A percentile compares a stretch with the other conserved stretches of the same genome.
phyloP scores from a whole-genome alignment of 1,139 yeast genomes.

The Nadsonia starkeyi-henricii region DNA sequence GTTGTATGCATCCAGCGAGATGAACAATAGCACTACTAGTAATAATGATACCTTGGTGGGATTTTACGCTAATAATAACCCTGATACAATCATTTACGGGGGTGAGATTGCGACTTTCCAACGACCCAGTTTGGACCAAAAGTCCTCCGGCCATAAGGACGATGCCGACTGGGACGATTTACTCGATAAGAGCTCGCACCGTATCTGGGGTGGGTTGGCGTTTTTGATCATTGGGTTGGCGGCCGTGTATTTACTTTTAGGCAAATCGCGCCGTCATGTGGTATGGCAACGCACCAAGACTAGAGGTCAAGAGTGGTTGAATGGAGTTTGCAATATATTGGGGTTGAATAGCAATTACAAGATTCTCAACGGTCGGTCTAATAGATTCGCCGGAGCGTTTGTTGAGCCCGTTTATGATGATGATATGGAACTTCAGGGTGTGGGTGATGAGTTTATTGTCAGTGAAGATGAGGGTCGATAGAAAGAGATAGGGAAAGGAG shows the following conservation, averaged over 20 bases:
- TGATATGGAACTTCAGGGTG: neutral
- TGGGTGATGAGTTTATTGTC: neutral
- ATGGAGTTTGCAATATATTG: neutral
- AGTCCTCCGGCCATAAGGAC: conserved; percentile 11
- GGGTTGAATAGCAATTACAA: neutral
- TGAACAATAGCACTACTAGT: conserved; percentile 4
- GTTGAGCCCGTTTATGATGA: neutral
- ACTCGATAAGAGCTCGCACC: conserved; percentile 30
- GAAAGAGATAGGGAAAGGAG: too few species aligned
- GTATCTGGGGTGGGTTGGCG: conserved; percentile 42
- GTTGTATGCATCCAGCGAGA: conserved; percentile 35
- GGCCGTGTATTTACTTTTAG: conserved; percentile 36
- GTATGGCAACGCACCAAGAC: conserved; percentile 13
- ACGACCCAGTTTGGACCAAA: conserved; percentile 2
- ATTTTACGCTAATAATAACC: neutral
- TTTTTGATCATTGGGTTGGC: conserved; percentile 31
- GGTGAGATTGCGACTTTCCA: conserved; percentile 4
- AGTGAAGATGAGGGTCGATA: neutral
- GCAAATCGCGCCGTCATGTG: conserved; percentile 24
- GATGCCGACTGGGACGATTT: conserved; percentile 23
- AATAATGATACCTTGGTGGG: conserved; percentile 6
- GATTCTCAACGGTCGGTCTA: too few species aligned
- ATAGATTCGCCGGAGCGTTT: neutral
- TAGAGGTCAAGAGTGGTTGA: neutral
- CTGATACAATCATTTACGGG: conserved; percentile 2